phyloP scores from a whole-genome alignment of 1,139 yeast genomes.

The Nadsonia starkeyi-henricii region DNA sequence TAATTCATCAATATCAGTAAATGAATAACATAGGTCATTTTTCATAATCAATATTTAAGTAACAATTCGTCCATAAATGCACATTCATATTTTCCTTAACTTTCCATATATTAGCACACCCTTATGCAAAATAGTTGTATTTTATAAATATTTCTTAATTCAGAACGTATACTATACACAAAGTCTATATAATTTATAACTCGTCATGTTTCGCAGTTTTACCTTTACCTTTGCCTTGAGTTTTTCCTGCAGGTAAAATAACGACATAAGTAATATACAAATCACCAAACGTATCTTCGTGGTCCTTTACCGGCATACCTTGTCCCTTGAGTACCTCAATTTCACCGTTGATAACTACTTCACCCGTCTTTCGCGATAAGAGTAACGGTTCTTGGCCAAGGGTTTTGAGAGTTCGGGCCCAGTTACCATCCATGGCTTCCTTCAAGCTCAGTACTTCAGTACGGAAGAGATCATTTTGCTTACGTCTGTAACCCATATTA shows the following conservation, averaged over 20 bases:
- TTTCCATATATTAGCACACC: no score
- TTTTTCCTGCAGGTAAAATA: slow-evolving; percentile 29
- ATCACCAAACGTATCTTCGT: slow-evolving; percentile 51
- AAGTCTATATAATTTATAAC: neutral
- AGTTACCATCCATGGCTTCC: slow-evolving; percentile 68
- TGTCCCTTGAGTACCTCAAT: slow-evolving; percentile 53
- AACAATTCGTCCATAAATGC: no score
- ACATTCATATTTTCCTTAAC: no score
- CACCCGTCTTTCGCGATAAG: slow-evolving; percentile 38
- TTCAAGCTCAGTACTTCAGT: slow-evolving; percentile 60
- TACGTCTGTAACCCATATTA: slow-evolving; percentile 77
- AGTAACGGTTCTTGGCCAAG: slow-evolving; percentile 47
- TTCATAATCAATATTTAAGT: no score
- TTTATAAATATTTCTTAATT: no score
- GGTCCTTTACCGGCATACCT: slow-evolving; percentile 67
- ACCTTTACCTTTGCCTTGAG: slow-evolving; percentile 3
- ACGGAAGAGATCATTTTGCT: slow-evolving; percentile 60
- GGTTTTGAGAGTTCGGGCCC: slow-evolving; percentile 55
- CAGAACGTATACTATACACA: no score
- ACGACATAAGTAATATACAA: slow-evolving; percentile 59
- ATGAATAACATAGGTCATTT: no score
- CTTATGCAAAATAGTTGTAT: no score
- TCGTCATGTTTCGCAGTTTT: neutral
- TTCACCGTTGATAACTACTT: slow-evolving; percentile 47
- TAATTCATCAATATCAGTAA: no score